phyloP scores from a whole-genome alignment of 1,284 basidiomycete genomes.

The Ceratorhiza oryzae-sativae region DNA sequence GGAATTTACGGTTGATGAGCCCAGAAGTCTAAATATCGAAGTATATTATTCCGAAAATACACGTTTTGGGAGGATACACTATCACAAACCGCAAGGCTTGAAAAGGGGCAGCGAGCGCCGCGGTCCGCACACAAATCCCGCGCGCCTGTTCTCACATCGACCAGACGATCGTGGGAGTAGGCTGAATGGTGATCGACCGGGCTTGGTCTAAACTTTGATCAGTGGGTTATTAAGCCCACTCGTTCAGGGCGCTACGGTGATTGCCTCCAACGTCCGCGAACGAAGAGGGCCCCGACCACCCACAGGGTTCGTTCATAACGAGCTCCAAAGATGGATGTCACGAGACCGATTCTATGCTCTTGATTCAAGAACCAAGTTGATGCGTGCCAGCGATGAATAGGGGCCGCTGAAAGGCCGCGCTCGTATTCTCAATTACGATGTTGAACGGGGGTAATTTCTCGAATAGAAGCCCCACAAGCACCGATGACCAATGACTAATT shows the following conservation, averaged over 20 bases:
- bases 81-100: too few species aligned
- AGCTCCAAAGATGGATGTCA: neutral
- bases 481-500: too few species aligned
- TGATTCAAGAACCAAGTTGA: neutral
- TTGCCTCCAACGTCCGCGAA: conserved; percentile 5
- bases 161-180: neutral
- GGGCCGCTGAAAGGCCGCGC: too few species aligned
- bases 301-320: neutral
- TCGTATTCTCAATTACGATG: too few species aligned
- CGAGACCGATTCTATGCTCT: neutral
- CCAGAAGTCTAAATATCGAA: conserved; percentile 2
- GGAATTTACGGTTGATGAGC: neutral
- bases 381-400: neutral
- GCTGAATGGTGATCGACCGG: neutral
- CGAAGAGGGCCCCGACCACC: neutral
- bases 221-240: neutral
- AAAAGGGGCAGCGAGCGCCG: neutral
- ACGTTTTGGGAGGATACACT: neutral
- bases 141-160: neutral
- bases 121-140: neutral
- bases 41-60: neutral
- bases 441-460: too few species aligned
- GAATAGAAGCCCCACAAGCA: too few species aligned
- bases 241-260: neutral
- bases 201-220: neutral